Base-by-base conservation (phyloP, 208 protist species). In the Lotmaria passim region DNA sequence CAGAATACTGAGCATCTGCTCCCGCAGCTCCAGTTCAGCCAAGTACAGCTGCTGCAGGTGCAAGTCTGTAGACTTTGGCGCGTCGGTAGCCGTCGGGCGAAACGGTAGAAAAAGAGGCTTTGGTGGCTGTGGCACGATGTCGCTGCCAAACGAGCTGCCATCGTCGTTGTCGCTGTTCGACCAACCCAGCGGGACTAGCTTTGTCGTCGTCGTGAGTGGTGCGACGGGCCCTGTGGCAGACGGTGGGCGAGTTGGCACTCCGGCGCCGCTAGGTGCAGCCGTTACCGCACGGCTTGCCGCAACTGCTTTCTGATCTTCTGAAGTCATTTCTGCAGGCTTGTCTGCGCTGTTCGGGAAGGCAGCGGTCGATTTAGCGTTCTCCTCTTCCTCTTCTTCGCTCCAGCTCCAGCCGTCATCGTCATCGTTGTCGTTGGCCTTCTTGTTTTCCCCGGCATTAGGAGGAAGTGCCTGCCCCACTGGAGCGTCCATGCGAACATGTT, bases 1-100 rank as follows among this genome's bases (percentile, higher is more conserved):
- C 15, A 81, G 34, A 12, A 70, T 61, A 21, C 53, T 55, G 7
- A 65, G 12, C 31, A 77, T 6, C 41, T 60, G 38, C 41, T 53
- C 62, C 4, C 71, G 71, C 38, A 61, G 19, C 44, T 59, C 41
- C 48, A 77, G 28, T 33, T 77, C 71, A 7, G n/a, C 33, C 28
- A 53, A n/a, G 46, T 67, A 77, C 56, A 71, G 17, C 33, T 70
- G 55, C 26, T 67, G 55, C 33, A 64, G 11, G 7, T 57, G 41
- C 36, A 60, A 7, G 21, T 60, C 52, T 26, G 15, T 38, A 15
- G 38, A 58, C 0, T 21, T 26, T 2, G 5, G 33, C 17, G 21
- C 24, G 24, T 14, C 33, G 14, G 34, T 6, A 4, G 38, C 46
- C 14, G 15, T 21, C 41, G 41, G 30, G 43, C 34, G 47, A 6